phyloP scores from a whole-genome alignment of 2,329 filamentous ascomycete genomes.

The Diaporthe vaccinii region DNA sequence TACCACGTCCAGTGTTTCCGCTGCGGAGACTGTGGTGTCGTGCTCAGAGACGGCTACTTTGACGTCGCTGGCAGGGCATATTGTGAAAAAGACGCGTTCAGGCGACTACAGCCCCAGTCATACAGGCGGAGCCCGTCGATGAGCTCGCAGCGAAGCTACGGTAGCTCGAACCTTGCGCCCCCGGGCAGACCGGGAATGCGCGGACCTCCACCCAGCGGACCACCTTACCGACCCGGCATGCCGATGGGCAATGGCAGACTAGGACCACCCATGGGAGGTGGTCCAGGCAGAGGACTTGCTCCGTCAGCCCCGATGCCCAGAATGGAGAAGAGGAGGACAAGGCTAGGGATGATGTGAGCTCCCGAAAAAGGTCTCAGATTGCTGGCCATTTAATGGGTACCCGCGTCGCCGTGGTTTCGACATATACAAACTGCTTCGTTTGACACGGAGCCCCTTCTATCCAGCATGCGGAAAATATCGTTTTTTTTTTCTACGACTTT shows the following conservation, averaged over 20 bases:
- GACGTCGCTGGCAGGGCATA: conserved; percentile 85
- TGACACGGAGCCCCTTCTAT: conserved; percentile 16
- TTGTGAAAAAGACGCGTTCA: conserved; percentile 88
- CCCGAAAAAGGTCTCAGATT: neutral
- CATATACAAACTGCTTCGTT: conserved; percentile 7
- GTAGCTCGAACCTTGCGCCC: conserved; percentile 39
- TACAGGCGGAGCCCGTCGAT: conserved; percentile 34
- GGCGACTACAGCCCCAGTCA: conserved; percentile 54
- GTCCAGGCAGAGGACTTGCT: conserved; percentile 50
- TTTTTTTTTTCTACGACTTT: conserved; percentile 15
- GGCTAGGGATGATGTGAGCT: conserved; percentile 68
- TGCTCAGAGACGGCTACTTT: conserved; percentile 88
- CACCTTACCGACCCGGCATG: conserved; percentile 35
- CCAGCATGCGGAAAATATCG: conserved; percentile 6
- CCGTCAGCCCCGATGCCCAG: conserved; percentile 56
- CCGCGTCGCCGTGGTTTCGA: conserved; percentile 14
- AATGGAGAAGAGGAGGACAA: conserved; percentile 75
- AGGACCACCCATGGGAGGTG: conserved; percentile 47
- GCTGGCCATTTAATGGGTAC: neutral
- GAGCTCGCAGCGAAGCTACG: conserved; percentile 41
- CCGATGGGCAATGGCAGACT: conserved; percentile 41
- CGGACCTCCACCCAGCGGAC: conserved; percentile 39
- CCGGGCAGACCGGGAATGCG: conserved; percentile 41
- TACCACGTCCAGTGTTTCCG: conserved; percentile 91
- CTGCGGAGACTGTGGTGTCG: conserved; percentile 81